Percentiles rank a stretch among this genome's conserved stretches.
Conservation (phyloP, 2,329 filamentous ascomycete species). For the Neopestalotiopsis rosae region DNA sequence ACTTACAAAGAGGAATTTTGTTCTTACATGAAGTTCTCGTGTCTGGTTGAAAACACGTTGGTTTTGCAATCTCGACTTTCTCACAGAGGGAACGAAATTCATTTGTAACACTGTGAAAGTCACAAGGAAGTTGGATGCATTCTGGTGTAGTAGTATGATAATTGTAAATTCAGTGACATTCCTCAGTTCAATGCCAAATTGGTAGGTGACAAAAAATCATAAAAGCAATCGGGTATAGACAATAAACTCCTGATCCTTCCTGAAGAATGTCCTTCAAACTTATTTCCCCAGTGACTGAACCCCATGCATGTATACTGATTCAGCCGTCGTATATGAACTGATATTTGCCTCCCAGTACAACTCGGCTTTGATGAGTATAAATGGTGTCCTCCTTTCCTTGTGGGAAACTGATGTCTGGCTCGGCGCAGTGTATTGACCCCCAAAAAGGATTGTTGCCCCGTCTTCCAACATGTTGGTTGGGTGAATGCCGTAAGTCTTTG, state of each 20-base stretch:
- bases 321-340: no score
- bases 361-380: no score
- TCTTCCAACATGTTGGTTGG: no score
- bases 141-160: background rate
- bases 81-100: no score
- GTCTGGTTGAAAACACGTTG: background rate
- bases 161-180: background rate
- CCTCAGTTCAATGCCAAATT: background rate
- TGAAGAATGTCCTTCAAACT: background rate
- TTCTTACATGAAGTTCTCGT: background rate
- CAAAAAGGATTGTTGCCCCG: no score
- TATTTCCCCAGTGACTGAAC: background rate
- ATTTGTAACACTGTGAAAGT: background rate
- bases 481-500: no score
- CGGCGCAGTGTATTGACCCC: no score
- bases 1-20: background rate
- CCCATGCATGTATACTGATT: background rate
- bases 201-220: background rate
- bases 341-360: no score
- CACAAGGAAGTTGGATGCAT: background rate
- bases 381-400: no score
- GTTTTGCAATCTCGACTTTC: no score
- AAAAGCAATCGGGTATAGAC: slow-evolving; percentile 15
- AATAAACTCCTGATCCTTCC: slow-evolving; percentile 9
- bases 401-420: no score